These are phyloP conservation scores for Pseudogymnoascus sp. DNA, from an alignment of 2,329 filamentous ascomycete genomes.

Conservation along the genomic window DNA sequence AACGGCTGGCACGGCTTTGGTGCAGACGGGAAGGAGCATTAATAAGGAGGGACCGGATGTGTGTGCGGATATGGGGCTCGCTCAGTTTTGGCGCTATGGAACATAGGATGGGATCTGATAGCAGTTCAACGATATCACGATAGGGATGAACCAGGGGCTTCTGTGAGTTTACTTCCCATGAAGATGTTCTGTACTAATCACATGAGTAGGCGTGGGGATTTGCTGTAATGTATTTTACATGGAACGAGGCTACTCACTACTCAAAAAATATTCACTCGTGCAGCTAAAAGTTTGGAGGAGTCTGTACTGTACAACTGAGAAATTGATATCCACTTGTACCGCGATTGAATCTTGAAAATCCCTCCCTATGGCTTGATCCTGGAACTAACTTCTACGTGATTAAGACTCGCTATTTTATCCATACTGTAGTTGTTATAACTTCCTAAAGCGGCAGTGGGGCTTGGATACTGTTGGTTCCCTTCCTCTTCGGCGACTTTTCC, in stretches of 20 bases:
- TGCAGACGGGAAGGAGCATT: neutral
- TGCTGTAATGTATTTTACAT: neutral
- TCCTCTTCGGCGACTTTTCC: neutral
- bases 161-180: neutral
- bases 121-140: neutral
- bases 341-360: neutral
- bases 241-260: neutral
- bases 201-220: neutral
- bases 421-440: neutral
- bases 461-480: neutral
- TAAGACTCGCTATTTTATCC: neutral
- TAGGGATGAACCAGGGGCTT: neutral
- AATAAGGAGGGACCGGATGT: neutral
- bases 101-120: neutral
- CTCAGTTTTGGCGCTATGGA: neutral
- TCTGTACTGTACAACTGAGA: neutral
- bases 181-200: neutral
- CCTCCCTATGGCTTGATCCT: neutral
- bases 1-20: slow-evolving; percentile 51
- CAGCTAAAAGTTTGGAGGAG: neutral
- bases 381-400: neutral
- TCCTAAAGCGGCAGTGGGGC: neutral
- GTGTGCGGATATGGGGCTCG: neutral
- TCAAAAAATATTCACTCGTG: neutral
- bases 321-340: neutral